phyloP scores from a whole-genome alignment of 768 basidiomycete genomes.

The Naematelia aurantialba region DNA sequence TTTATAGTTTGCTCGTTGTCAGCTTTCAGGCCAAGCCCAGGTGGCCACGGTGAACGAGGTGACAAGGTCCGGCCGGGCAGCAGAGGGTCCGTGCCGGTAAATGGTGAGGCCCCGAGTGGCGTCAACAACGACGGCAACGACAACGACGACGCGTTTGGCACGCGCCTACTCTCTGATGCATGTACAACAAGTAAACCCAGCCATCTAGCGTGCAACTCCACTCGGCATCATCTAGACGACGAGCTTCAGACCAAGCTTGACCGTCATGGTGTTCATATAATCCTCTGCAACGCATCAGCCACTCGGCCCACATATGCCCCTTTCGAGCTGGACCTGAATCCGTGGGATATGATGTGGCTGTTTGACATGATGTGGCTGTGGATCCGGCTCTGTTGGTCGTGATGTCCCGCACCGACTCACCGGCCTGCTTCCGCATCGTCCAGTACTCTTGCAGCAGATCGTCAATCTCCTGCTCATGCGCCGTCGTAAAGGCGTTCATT shows the following conservation, averaged over 20 bases:
- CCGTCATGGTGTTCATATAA: constrained; percentile 42
- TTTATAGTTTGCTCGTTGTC: too few relatives aligned
- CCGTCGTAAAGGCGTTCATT: constrained; percentile 56
- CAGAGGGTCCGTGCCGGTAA: too few relatives aligned
- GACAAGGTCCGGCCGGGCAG: too few relatives aligned
- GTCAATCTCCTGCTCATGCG: constrained; percentile 70
- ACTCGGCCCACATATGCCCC: neutral
- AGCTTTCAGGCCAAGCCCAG: too few relatives aligned
- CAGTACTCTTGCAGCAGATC: constrained; percentile 73
- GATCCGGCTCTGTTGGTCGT: neutral
- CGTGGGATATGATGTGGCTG: neutral
- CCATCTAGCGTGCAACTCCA: neutral
- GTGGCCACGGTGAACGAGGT: too few relatives aligned
- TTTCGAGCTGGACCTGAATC: neutral
- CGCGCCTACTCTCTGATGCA: too few relatives aligned
- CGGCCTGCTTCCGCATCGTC: constrained; percentile 41
- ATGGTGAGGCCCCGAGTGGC: too few relatives aligned
- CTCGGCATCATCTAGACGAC: neutral
- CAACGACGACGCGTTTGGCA: too few relatives aligned
- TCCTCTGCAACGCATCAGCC: constrained; percentile 15
- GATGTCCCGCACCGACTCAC: constrained; percentile 20
- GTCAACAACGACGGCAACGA: too few relatives aligned
- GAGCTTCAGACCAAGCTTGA: constrained; percentile 24
- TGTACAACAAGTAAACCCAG: too few relatives aligned
- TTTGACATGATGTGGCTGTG: neutral